Percentiles rank a stretch among this genome's conserved stretches.
These are phyloP conservation scores for Pholiota microspora DNA, from an alignment of 768 basidiomycete genomes.

Conservation along the genomic window DNA sequence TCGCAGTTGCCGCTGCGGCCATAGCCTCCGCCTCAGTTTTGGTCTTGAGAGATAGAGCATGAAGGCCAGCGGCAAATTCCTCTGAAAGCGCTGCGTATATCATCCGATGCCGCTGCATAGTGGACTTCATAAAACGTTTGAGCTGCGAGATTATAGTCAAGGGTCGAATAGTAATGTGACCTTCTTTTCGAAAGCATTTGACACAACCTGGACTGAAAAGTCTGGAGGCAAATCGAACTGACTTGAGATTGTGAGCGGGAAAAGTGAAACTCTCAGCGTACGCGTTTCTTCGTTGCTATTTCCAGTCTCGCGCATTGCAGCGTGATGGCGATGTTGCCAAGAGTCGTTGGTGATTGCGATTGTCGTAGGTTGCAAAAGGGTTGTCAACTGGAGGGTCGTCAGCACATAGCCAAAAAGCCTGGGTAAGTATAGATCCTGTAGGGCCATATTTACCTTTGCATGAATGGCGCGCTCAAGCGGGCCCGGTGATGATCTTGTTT, in stretches of 20 bases:
- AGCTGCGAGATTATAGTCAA: constrained; percentile 1
- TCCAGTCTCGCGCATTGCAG: constrained; percentile 70
- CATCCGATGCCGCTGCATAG: constrained; percentile 81
- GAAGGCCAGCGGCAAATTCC: constrained; percentile 69
- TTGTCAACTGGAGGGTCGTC: constrained; percentile 49
- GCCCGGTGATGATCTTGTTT: constrained; percentile 12
- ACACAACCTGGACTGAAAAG: constrained; percentile 74
- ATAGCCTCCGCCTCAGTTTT: constrained; percentile 57
- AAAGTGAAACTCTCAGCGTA: constrained; percentile 38
- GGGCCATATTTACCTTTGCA: constrained; percentile 14
- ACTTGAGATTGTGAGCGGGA: constrained; percentile 6
- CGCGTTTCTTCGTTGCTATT: constrained; percentile 78
- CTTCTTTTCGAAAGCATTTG: constrained; percentile 72
- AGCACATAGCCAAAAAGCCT: neutral
- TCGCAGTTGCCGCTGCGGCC: constrained; percentile 2
- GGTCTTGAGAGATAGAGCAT: constrained; percentile 75
- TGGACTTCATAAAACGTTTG: constrained; percentile 40
- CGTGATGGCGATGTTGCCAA: constrained; percentile 82
- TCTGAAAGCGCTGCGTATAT: constrained; percentile 71
- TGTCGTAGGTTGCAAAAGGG: constrained; percentile 57
- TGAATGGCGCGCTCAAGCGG: constrained; percentile 18
- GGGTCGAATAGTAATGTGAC: constrained; percentile 31
- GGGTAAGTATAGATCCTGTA: constrained; percentile 12
- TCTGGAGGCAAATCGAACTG: constrained; percentile 33
- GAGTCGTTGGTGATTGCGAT: constrained; percentile 79